Evolutionary conservation across 495 filamentous ascomycete genomes (phyloP).

Genomic region (Trichoderma orchidacearum): DNA sequence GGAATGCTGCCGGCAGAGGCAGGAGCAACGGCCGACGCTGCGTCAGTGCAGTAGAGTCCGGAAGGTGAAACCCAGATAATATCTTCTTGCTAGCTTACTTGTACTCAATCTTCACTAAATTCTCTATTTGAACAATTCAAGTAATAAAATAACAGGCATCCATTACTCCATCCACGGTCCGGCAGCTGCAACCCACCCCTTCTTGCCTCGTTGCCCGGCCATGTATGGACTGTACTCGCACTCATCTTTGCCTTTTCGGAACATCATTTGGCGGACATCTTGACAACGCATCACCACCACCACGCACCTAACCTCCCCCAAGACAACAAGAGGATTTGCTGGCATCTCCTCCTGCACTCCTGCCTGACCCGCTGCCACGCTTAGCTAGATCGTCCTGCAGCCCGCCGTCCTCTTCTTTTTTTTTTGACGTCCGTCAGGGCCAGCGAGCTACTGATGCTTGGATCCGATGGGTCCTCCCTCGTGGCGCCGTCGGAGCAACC

Average conservation of each 20-base stretch:
- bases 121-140: too few species aligned
- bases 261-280: constrained; percentile 1
- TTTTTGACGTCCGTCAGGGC: not conserved
- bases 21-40: too few species aligned
- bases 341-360: not conserved
- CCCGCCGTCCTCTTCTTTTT: not conserved
- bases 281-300: constrained; percentile 4
- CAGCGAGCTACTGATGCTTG: not conserved
- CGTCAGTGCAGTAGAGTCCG: not conserved
- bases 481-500: not conserved
- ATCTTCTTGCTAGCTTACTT: not conserved
- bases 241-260: not conserved
- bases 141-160: too few species aligned
- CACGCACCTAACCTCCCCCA: not conserved
- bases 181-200: not conserved
- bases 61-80: not conserved
- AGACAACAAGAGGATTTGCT: not conserved
- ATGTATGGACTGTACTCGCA: not conserved
- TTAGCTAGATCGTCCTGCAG: not conserved
- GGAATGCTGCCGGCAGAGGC: too few species aligned
- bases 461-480: not conserved
- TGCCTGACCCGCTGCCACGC: not conserved
- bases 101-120: not conserved
- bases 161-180: not conserved
- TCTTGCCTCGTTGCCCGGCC: not conserved